Conservation (phyloP, 495 filamentous ascomycete genomes). For the Daldinia caldariorum region DNA sequence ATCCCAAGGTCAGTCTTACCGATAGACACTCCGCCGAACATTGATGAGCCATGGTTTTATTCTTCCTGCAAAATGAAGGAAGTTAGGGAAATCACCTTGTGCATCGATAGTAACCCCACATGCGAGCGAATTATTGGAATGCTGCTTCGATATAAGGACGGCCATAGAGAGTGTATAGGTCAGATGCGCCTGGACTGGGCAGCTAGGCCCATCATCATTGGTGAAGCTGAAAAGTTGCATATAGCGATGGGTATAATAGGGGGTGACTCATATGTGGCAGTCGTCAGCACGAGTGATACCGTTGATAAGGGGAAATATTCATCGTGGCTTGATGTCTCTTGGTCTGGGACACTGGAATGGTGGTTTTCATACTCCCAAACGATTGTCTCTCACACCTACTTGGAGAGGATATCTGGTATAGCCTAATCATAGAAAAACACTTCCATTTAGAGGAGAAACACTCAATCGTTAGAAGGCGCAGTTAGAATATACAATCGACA, state of each 20-base stretch:
- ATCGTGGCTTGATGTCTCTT: neutral
- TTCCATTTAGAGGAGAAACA: too few relatives aligned
- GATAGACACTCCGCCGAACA: too few relatives aligned
- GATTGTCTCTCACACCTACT: neutral
- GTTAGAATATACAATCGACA: too few relatives aligned
- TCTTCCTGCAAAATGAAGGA: too few relatives aligned
- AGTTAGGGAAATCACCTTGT: too few relatives aligned
- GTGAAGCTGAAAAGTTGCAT: neutral
- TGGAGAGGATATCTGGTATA: neutral
- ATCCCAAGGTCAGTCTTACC: too few relatives aligned
- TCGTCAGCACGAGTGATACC: neutral
- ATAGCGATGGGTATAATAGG: neutral
- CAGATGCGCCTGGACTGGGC: neutral
- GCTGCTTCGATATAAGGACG: neutral
- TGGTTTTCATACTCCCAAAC: neutral
- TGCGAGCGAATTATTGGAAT: neutral
- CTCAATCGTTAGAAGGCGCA: too few relatives aligned
- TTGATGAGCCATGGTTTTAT: too few relatives aligned
- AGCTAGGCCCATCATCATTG: neutral
- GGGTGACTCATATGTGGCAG: neutral
- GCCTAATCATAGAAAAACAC: neutral
- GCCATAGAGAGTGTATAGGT: neutral
- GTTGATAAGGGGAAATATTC: neutral
- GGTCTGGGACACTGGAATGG: neutral
- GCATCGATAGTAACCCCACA: too few relatives aligned